phyloP scores from a whole-genome alignment of 2,329 filamentous ascomycete species.

The Fulvia fulva region DNA sequence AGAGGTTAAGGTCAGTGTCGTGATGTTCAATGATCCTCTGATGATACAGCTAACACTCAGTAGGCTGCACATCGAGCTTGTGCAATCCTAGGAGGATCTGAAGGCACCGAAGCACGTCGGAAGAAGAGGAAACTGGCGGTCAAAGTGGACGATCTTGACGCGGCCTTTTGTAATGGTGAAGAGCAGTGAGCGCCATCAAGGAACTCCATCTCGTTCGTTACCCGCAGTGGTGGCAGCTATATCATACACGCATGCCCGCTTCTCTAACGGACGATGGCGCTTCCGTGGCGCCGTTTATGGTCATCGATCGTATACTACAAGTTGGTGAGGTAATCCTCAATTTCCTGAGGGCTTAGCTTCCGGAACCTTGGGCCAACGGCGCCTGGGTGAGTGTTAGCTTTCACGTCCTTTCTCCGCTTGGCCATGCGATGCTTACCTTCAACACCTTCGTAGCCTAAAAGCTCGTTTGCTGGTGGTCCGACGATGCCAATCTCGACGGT shows the following conservation, averaged over 20 bases:
- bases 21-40: constrained; percentile 17
- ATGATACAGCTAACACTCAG: not conserved
- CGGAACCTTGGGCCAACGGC: constrained; percentile 82
- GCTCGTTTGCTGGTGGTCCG: constrained; percentile 85
- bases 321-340: constrained; percentile 99
- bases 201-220: not conserved
- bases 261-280: not conserved
- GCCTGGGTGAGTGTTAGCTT: constrained; percentile 40
- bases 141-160: not conserved
- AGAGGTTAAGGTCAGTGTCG: constrained; percentile 31
- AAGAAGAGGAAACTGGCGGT: constrained; percentile 7
- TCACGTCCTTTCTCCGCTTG: not conserved
- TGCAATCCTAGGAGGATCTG: not conserved
- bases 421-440: constrained; percentile 40
- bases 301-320: constrained; percentile 56
- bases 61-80: constrained; percentile 21
- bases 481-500: constrained; percentile 98
- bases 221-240: not conserved
- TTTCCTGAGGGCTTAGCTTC: constrained; percentile 94
- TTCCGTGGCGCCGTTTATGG: constrained; percentile 1
- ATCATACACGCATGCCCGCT: constrained; percentile 7
- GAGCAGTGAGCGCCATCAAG: not conserved
- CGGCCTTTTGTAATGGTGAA: not conserved
- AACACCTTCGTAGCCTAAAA: constrained; percentile 86
- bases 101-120: not conserved